These are phyloP conservation scores for Alternaria arbusti DNA, from an alignment of 2,329 filamentous ascomycete species.

Conservation along the genomic window DNA sequence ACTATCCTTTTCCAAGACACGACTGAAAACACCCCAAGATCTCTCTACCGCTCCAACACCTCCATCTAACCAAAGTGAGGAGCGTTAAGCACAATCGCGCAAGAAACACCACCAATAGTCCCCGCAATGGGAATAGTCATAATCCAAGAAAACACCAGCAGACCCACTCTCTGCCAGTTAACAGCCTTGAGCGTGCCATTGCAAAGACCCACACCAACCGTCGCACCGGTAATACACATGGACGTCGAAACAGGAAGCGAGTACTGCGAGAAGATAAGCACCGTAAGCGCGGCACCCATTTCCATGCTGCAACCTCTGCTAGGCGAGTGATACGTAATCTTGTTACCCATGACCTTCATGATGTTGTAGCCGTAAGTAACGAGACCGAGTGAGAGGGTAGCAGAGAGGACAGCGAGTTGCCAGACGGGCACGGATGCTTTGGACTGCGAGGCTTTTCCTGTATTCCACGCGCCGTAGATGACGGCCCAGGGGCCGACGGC, in stretches of 20 bases:
- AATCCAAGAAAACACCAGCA: conserved; percentile 72
- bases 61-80: conserved; percentile 55
- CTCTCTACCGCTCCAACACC: rapidly evolving
- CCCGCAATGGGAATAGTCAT: conserved; percentile 67
- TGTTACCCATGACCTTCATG: conserved; percentile 81
- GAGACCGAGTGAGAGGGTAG: conserved; percentile 68
- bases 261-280: conserved; percentile 77
- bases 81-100: conserved; percentile 62
- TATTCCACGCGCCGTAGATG: conserved; percentile 51
- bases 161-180: conserved; percentile 73
- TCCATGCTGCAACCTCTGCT: conserved; percentile 70
- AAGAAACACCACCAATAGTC: conserved; percentile 56
- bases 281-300: conserved; percentile 77
- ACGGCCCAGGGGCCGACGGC: conserved; percentile 48
- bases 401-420: conserved; percentile 74
- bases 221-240: conserved; percentile 79
- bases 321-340: background rate
- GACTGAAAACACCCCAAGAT: rapidly evolving
- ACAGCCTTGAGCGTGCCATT: conserved; percentile 75
- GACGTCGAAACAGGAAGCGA: conserved; percentile 73
- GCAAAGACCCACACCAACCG: conserved; percentile 78
- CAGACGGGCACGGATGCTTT: conserved; percentile 74
- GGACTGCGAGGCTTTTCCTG: conserved; percentile 67
- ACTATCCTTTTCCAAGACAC: background rate
- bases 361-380: conserved; percentile 83